Conservation (phyloP, 208 protist species). For the Trichomonas vaginalis region DNA sequence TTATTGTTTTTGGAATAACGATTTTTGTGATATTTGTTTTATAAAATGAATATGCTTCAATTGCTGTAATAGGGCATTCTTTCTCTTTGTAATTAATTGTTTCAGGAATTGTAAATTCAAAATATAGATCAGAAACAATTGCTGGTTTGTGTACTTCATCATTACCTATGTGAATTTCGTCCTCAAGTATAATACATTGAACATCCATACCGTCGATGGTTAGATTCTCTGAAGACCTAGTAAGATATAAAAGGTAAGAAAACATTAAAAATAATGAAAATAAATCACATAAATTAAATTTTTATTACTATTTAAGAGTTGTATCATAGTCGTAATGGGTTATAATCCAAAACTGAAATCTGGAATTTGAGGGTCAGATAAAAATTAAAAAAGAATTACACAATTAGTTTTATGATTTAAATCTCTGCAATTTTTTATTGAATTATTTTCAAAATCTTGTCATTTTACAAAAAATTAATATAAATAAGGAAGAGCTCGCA, state of each 20-base stretch:
- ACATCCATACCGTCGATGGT: not conserved
- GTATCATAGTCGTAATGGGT: too few relatives aligned
- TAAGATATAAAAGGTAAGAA: not conserved
- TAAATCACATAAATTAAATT: too few relatives aligned
- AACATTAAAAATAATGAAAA: too few relatives aligned
- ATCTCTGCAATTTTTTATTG: too few relatives aligned
- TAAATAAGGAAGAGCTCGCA: not conserved
- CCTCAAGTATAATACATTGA: not conserved
- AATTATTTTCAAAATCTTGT: too few relatives aligned
- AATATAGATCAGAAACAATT: not conserved
- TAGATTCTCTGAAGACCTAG: not conserved
- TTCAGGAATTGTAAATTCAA: not conserved
- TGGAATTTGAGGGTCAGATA: too few relatives aligned
- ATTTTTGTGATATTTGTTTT: not conserved
- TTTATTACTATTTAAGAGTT: too few relatives aligned
- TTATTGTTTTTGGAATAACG: not conserved
- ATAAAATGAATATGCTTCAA: not conserved
- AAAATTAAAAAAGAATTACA: too few relatives aligned
- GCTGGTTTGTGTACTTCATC: not conserved
- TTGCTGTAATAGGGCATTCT: not conserved
- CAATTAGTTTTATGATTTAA: too few relatives aligned
- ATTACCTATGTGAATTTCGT: not conserved
- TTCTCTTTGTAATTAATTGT: not conserved
- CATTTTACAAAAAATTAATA: not conserved
- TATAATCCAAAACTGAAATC: too few relatives aligned